Percentiles rank a stretch among this genome's conserved stretches.
Evolutionary conservation across 139 green algal genomes (phyloP).

Genomic region (Micractinium conductrix): DNA sequence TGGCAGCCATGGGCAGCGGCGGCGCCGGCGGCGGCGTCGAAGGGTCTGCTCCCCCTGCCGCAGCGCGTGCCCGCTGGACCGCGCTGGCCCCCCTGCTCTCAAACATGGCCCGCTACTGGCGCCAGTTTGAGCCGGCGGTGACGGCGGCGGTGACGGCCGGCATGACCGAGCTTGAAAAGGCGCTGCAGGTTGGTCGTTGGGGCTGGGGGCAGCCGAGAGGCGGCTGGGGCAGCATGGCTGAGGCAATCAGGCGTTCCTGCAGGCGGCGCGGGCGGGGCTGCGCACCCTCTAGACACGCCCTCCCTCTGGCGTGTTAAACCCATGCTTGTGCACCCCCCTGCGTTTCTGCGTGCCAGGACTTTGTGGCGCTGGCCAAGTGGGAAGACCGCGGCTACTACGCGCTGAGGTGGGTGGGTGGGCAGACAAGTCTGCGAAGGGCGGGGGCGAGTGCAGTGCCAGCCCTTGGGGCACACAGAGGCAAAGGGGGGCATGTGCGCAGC

Average conservation of each 20-base stretch:
- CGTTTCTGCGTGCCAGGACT: too few relatives aligned
- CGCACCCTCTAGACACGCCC: not conserved
- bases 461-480: not conserved
- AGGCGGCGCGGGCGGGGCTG: not conserved
- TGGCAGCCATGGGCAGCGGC: constrained; percentile 20
- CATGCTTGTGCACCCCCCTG: too few relatives aligned
- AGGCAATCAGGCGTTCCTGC: not conserved
- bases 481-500: not conserved
- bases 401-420: constrained; percentile 64
- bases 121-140: constrained; percentile 76
- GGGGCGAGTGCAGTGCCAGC: too few relatives aligned
- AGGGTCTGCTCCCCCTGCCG: not conserved
- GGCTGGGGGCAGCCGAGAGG: too few relatives aligned
- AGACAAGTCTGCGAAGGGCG: too few relatives aligned
- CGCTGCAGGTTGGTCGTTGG: constrained; percentile 62
- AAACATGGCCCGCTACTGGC: constrained; percentile 89
- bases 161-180: constrained; percentile 79
- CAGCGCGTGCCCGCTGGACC: not conserved
- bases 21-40: not conserved
- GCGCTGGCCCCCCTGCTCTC: constrained; percentile 57
- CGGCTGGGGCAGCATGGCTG: too few relatives aligned
- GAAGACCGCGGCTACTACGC: constrained; percentile 96
- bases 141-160: constrained; percentile 55
- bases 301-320: too few relatives aligned
- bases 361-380: constrained; percentile 96